Conservation (phyloP, 352 stramenopile genomes). For the Lagenidium giganteum region DNA sequence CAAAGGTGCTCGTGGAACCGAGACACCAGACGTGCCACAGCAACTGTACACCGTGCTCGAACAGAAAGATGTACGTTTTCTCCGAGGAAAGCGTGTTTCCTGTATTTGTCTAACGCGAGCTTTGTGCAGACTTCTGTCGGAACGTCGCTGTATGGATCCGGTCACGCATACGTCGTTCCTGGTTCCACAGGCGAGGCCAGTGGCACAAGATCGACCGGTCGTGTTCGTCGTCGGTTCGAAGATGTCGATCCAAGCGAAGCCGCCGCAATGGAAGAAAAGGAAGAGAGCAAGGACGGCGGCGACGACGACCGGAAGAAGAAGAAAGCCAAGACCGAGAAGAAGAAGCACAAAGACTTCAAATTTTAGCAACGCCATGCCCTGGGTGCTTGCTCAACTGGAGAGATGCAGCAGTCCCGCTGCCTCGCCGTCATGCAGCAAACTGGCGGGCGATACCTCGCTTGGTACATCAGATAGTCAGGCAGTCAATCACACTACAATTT, state of each 20-base stretch:
- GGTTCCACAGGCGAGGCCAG: constrained; percentile 23
- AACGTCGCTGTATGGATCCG: constrained; percentile 68
- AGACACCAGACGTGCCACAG: constrained; percentile 55
- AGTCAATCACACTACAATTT: too few species aligned
- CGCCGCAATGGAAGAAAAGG: too few species aligned
- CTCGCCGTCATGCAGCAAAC: too few species aligned
- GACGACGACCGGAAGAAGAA: constrained; percentile 74
- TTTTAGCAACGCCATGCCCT: constrained; percentile 36
- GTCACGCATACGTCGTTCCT: constrained; percentile 69
- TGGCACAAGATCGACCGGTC: constrained; percentile 35
- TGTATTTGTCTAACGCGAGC: neutral
- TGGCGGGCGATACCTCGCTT: too few species aligned
- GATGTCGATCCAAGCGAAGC: constrained; percentile 29
- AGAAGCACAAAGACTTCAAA: constrained; percentile 85
- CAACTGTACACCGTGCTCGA: constrained; percentile 78
- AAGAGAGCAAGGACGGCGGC: too few species aligned
- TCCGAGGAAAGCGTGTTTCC: neutral
- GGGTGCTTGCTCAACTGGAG: too few species aligned
- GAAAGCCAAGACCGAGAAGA: constrained; percentile 71
- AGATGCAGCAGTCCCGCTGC: constrained; percentile 9
- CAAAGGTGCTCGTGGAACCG: constrained; percentile 60
- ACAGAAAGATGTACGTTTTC: constrained; percentile 54
- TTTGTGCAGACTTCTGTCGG: constrained; percentile 55
- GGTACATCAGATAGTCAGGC: too few species aligned
- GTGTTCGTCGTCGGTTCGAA: constrained; percentile 68